Base-by-base conservation (phyloP, 306 rosid species). In the Echinosophora koreensis region DNA sequence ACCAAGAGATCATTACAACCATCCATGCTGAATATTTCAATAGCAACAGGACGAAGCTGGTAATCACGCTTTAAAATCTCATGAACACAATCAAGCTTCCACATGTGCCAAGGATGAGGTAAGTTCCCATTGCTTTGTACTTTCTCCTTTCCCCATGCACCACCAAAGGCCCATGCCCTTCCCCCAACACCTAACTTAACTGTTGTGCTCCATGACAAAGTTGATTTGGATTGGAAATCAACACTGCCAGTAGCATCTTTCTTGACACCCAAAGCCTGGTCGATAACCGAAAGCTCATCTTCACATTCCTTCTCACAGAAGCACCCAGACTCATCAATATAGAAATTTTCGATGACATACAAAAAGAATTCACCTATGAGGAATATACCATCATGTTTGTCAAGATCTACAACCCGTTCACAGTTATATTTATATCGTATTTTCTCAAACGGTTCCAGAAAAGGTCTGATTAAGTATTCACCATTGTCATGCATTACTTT, bases 71-170 rank as follows among this genome's bases (percentile, higher is more conserved):
- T 96, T 82, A 93, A 82, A 85, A 96, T 89, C 90, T 96, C 99
- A 87, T 93, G 99, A 84, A 96, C 97, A 80, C 98, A 91, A 81
- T 90, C 89, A 81, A 91, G 93, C 83, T 96, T 93, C 99, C 99
- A 96, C 99, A 96, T 96, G 66, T 83, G 92, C 99, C 99, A 93
- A 70, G 84, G 91, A 83, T 96, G 99, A 51, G 93, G 96, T 66
- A 96, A 88, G 83, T 91, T 90, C 73, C 99, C 98, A 54, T 88
- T 80, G 66, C 83, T 84, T 58, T 91, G 87, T 70, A 87, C 85
- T 88, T 89, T 96, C 87, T 96, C 99, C 85, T 93, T 96, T 58
- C 99, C 99, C 98, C 98, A 96, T 67, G 99, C 99, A 77, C 99
- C 98, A 15, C 99, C 98, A 71, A 91, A 96, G 65, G 99, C 98